Percentiles rank a stretch among this genome's conserved stretches.
phyloP scores from a whole-genome alignment of 305 asterid genomes.

The Rubia balearica region DNA sequence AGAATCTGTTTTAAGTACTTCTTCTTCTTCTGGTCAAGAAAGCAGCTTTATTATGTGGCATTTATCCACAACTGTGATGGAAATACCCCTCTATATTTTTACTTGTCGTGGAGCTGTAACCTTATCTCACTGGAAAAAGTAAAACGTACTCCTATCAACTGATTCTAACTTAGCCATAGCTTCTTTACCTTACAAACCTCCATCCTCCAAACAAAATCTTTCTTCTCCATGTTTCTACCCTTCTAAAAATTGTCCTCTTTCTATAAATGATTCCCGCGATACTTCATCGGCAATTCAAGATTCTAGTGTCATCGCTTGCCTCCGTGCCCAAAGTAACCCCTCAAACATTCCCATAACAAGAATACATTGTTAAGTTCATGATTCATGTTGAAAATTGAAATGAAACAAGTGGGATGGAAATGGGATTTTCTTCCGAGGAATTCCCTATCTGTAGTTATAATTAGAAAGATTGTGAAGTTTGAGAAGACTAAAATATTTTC shows the following conservation, averaged over 20 bases:
- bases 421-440: not conserved
- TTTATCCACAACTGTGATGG: not conserved
- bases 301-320: constrained; percentile 78
- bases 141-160: not conserved
- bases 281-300: constrained; percentile 44
- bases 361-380: not conserved
- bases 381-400: not conserved
- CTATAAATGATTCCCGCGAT: constrained; percentile 28
- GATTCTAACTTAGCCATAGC: constrained; percentile 4
- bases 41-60: constrained; percentile 8
- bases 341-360: not conserved
- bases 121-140: not conserved
- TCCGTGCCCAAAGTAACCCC: constrained; percentile 53
- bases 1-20: too few species aligned
- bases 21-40: not conserved
- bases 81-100: too few species aligned
- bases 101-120: not conserved
- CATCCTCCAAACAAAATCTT: not conserved
- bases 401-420: too few species aligned
- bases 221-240: not conserved
- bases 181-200: not conserved
- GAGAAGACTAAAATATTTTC: not conserved
- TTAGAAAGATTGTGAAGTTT: not conserved
- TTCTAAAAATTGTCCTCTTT: constrained; percentile 14
- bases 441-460: not conserved